phyloP scores from a whole-genome alignment of 2,329 filamentous ascomycete species.

The Trichoderma simmonsii region DNA sequence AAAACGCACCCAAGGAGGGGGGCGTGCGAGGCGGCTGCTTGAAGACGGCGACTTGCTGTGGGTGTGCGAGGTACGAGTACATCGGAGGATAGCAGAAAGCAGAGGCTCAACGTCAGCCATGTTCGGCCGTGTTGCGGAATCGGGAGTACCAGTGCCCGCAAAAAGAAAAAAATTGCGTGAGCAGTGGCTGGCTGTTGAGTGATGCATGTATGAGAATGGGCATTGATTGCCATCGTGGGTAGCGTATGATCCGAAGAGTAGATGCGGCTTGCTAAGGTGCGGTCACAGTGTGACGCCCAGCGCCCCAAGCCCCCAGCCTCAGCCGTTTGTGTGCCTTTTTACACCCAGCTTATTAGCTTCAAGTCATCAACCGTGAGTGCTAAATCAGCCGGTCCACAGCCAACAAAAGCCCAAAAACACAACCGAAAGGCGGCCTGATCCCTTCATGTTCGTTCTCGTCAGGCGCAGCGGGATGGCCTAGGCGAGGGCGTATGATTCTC shows the following conservation, averaged over 20 bases:
- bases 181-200: neutral
- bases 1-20: neutral
- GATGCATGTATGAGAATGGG: neutral
- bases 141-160: neutral
- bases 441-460: neutral
- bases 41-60: neutral
- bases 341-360: conserved; percentile 7
- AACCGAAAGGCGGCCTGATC: neutral
- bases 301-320: neutral
- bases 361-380: neutral
- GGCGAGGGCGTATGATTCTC: conserved; percentile 2
- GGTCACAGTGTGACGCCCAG: conserved; percentile 6
- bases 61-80: neutral
- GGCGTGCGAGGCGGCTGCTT: neutral
- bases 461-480: neutral
- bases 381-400: conserved; percentile 1
- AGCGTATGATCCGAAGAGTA: neutral
- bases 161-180: neutral
- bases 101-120: neutral
- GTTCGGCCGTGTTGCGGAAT: neutral
- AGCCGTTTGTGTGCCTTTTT: neutral
- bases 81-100: neutral
- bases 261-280: neutral
- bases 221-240: neutral
- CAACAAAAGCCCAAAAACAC: neutral